Conservation (phyloP, 768 basidiomycete genomes). For the Boletellus ananas region DNA sequence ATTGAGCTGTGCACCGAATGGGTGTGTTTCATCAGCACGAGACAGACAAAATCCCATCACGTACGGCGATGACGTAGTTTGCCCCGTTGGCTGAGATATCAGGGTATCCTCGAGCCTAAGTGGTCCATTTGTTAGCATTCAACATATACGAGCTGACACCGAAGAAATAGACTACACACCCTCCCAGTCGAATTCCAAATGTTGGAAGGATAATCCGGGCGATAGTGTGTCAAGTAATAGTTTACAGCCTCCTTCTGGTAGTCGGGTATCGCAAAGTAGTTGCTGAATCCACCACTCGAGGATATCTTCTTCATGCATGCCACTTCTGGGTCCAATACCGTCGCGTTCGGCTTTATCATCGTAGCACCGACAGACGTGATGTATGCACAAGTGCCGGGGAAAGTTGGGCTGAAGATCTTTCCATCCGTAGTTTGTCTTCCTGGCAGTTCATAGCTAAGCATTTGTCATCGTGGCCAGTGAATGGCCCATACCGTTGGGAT, state of each 20-base stretch:
- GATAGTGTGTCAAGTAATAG: constrained; percentile 29
- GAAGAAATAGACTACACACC: constrained; percentile 4
- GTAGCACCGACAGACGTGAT: constrained; percentile 49
- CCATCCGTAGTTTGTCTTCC: constrained; percentile 24
- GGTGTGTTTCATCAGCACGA: neutral
- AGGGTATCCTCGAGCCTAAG: constrained; percentile 34
- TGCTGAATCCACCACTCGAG: constrained; percentile 36
- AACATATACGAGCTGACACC: constrained; percentile 19
- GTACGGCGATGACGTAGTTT: constrained; percentile 23
- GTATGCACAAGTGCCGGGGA: constrained; percentile 44
- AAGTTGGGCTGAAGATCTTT: constrained; percentile 38
- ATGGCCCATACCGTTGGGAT: constrained; percentile 20
- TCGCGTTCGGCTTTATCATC: constrained; percentile 34
- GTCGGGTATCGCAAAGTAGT: constrained; percentile 38
- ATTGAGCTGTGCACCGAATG: constrained; percentile 16
- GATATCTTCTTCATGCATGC: constrained; percentile 30
- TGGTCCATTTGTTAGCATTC: constrained; percentile 28
- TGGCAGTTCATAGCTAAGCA: constrained; percentile 1
- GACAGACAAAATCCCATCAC: neutral
- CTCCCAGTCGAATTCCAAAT: constrained; percentile 29
- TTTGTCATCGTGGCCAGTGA: neutral
- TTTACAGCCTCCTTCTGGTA: constrained; percentile 38
- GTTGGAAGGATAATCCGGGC: constrained; percentile 19
- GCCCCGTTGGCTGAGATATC: constrained; percentile 37
- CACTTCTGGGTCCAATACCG: constrained; percentile 26